Percentiles rank a stretch among this genome's conserved stretches.
These are phyloP conservation scores for Drechslerella dactyloides DNA, from an alignment of 2,329 filamentous ascomycete genomes.

Conservation along the genomic window DNA sequence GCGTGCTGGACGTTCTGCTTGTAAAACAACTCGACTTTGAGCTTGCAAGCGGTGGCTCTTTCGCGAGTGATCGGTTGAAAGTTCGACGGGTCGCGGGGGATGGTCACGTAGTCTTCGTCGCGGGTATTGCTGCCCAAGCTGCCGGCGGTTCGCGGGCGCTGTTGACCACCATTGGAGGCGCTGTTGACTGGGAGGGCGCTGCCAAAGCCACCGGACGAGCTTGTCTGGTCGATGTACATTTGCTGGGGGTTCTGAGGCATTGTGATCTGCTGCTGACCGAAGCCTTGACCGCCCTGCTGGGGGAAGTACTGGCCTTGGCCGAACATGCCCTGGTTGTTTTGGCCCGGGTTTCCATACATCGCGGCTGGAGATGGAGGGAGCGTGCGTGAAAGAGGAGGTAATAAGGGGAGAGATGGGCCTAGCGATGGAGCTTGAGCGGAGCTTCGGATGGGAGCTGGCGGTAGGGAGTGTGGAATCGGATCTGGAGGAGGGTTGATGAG, in stretches of 20 bases:
- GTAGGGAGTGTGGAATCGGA: slow-evolving; percentile 3
- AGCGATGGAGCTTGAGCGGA: slow-evolving; percentile 5
- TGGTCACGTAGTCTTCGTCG: slow-evolving; percentile 75
- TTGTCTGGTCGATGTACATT: slow-evolving; percentile 88
- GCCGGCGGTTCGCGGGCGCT: slow-evolving; percentile 84
- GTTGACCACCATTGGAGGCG: slow-evolving; percentile 62
- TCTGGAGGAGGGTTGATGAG: not conserved
- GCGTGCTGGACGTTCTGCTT: slow-evolving; percentile 97
- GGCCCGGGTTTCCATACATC: slow-evolving; percentile 40
- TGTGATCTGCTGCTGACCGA: slow-evolving; percentile 62
- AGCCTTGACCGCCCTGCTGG: slow-evolving; percentile 62
- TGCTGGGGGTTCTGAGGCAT: slow-evolving; percentile 87
- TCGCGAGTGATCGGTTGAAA: slow-evolving; percentile 76
- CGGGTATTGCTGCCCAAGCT: slow-evolving; percentile 85
- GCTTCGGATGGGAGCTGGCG: slow-evolving; percentile 28
- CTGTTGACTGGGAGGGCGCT: slow-evolving; percentile 73
- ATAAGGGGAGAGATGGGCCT: slow-evolving; percentile 51
- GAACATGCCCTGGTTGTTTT: slow-evolving; percentile 48
- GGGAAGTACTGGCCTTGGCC: slow-evolving; percentile 56
- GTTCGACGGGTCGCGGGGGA: slow-evolving; percentile 74
- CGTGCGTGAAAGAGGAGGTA: slow-evolving; percentile 18
- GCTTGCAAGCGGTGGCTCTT: slow-evolving; percentile 69
- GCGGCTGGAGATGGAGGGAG: not conserved
- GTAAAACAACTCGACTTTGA: slow-evolving; percentile 80
- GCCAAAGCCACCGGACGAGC: slow-evolving; percentile 66